Evolutionary conservation across 306 rosid species (phyloP).

Genomic region (Canavalia gladiata): DNA sequence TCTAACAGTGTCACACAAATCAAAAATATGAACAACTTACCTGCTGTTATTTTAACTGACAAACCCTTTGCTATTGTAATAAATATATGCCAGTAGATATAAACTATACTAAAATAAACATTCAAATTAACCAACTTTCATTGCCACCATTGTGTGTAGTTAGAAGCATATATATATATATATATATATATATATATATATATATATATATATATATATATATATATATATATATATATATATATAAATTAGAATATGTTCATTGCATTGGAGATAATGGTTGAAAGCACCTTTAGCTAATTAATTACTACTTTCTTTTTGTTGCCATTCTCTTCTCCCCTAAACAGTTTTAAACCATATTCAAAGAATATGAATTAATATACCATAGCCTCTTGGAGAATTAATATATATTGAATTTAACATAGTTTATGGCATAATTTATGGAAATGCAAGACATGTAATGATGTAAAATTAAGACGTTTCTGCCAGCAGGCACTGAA

Average conservation of each 20-base stretch:
- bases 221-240: too few species aligned
- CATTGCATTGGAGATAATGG: conserved; percentile 21
- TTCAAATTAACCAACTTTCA: conserved; percentile 23
- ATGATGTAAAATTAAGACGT: conserved; percentile 20
- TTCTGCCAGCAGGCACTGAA: conserved; percentile 59
- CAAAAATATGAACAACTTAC: neutral
- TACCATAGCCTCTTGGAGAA: conserved; percentile 15
- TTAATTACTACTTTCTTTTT: neutral
- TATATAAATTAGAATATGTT: neutral
- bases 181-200: too few species aligned
- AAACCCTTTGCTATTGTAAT: neutral
- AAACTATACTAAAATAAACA: neutral
- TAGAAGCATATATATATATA: too few species aligned
- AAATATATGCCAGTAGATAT: too few species aligned
- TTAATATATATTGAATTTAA: conserved; percentile 29
- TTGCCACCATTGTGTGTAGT: neutral
- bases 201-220: too few species aligned
- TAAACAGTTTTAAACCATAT: neutral
- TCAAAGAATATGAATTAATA: conserved; percentile 1
- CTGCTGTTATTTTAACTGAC: neutral
- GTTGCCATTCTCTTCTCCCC: neutral
- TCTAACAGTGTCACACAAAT: neutral
- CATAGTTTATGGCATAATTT: conserved; percentile 4
- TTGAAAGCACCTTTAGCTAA: conserved; percentile 14
- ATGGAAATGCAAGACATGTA: conserved; percentile 19